Percentiles rank a stretch among this genome's conserved stretches.
phyloP scores from a whole-genome alignment of 257 asterid genomes.

The Solanum bulbocastanum region DNA sequence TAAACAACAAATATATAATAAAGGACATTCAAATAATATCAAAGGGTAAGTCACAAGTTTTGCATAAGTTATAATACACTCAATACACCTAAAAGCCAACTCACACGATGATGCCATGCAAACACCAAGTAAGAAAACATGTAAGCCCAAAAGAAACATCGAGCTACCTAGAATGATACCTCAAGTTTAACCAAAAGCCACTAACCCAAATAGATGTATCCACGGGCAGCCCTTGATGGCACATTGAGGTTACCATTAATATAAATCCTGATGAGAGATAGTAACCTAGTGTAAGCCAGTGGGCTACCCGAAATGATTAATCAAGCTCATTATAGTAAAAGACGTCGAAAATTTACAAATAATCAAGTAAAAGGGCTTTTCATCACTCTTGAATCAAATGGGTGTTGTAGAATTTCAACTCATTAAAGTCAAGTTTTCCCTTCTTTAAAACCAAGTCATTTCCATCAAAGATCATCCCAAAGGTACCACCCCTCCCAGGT shows the following conservation, averaged over 20 bases:
- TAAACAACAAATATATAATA: too few species aligned
- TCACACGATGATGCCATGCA: background rate
- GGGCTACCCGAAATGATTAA: background rate
- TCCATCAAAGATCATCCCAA: background rate
- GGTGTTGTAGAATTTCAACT: accelerated
- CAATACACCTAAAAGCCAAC: too few species aligned
- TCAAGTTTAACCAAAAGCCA: background rate
- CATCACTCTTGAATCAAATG: background rate
- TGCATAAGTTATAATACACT: background rate
- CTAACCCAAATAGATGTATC: background rate
- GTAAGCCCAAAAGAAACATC: background rate
- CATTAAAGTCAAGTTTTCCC: background rate
- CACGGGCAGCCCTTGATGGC: background rate
- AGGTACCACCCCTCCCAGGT: background rate
- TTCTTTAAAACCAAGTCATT: background rate
- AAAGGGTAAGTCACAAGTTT: background rate
- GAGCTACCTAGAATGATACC: background rate
- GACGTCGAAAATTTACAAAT: too few species aligned
- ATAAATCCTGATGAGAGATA: background rate
- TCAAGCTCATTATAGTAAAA: background rate
- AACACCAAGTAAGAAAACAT: too few species aligned
- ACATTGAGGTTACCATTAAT: background rate
- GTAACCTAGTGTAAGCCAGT: too few species aligned
- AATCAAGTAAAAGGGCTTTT: background rate
- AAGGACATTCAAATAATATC: background rate